Base-by-base conservation (phyloP, 1,139 yeast species). In the Kodamaea fungicola region DNA sequence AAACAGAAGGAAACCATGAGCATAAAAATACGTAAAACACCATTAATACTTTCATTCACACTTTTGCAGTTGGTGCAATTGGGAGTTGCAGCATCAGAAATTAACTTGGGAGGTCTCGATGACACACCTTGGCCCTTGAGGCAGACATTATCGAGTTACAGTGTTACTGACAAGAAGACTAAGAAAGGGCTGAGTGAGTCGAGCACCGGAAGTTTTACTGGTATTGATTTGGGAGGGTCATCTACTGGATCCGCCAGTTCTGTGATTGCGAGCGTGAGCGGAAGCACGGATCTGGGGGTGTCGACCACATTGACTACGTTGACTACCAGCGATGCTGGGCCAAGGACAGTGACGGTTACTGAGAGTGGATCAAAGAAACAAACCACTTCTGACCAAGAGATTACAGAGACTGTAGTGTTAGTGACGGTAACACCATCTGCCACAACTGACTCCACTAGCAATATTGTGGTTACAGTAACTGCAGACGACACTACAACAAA, bases 1-100 rank as follows among this genome's bases (percentile, higher is more conserved):
- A 16, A 16, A 16, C 19, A 16, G 19, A 16, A 16, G 19, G 19
- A 3, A 16, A 42, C 9, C 24, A 43, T 50, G 54, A 49, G 55
- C 21, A 41, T 52, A 35, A 56, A 52, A 45, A 24, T 47, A 10
- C 42, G 41, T 36, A 38, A 38, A n/a, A 35, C 39, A 30, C 44
- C 54, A 26, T 29, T 49, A 19, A 30, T 49, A 6, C 39, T 54
- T 4, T 44, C 56, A 1, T 33, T 54, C 22, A 31, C 42, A 19
- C 37, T 39, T 37, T 21, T 44, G 27, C 46, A 44, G 7, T 37
- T 44, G 22, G 45, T 44, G 24, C 46, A 44, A 6, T 37, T 44
- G 22, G 45, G 46, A 5, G 42, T 30, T 33, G 32, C 47, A 8
- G 29, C 46, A 27, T 48, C 50, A 28, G 44, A 48, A 2, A 23